Evolutionary conservation across 164 flowering plant species (phyloP).

Genomic region (Cinnamomum chago): DNA sequence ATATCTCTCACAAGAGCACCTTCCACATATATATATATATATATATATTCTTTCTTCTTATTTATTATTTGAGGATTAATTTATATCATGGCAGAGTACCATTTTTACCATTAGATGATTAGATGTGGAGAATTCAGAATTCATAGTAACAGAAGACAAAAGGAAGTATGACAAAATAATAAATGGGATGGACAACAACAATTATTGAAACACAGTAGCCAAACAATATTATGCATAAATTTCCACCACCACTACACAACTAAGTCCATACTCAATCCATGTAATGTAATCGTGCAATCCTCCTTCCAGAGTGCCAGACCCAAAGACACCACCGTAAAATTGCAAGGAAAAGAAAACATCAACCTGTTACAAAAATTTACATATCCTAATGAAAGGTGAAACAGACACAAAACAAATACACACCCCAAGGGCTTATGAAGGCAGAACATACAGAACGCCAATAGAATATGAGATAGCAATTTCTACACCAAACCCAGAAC

Average conservation of each 20-base stretch:
- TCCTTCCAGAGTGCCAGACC: neutral
- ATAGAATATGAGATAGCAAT: neutral
- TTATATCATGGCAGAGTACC: too few species aligned
- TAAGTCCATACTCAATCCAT: neutral
- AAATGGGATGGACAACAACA: neutral
- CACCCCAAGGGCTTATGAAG: neutral
- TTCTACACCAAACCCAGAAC: neutral
- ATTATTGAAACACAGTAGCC: neutral
- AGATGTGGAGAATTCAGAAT: too few species aligned
- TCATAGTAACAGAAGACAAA: too few species aligned
- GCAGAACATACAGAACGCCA: neutral
- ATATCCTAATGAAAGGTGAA: too few species aligned
- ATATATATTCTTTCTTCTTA: too few species aligned
- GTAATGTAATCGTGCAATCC: neutral
- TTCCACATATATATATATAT: too few species aligned
- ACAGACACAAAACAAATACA: too few species aligned
- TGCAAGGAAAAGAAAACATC: neutral
- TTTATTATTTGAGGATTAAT: too few species aligned
- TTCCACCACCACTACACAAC: neutral
- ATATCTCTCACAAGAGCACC: too few species aligned
- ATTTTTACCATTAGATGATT: too few species aligned
- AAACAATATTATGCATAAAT: neutral
- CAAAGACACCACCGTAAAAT: too few species aligned
- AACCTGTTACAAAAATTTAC: neutral
- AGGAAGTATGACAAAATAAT: too few species aligned